Percentiles rank a stretch among this genome's conserved stretches.
Evolutionary conservation across 2,329 filamentous ascomycete species (phyloP).

Genomic region (Lojkania enalia): DNA sequence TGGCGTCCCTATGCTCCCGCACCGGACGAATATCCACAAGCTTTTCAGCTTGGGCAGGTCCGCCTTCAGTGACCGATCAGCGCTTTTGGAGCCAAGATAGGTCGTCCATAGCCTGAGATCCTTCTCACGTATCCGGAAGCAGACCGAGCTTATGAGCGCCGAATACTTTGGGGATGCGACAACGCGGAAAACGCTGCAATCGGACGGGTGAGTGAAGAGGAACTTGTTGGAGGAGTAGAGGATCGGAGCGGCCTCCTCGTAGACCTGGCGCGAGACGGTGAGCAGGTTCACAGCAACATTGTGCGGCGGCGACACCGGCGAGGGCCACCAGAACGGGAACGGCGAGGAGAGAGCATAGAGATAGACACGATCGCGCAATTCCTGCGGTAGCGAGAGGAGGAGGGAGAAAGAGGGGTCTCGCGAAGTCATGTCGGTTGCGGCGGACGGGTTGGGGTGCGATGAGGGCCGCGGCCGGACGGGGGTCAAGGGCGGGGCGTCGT

Average conservation of each 20-base stretch:
- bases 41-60: slow-evolving; percentile 43
- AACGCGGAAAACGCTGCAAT: slow-evolving; percentile 46
- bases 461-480: slow-evolving; percentile 31
- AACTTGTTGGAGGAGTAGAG: slow-evolving; percentile 44
- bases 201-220: slow-evolving; percentile 44
- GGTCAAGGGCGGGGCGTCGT: slow-evolving; percentile 31
- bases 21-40: slow-evolving; percentile 41
- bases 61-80: slow-evolving; percentile 32
- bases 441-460: slow-evolving; percentile 21
- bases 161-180: slow-evolving; percentile 32
- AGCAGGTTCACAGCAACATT: slow-evolving; percentile 33
- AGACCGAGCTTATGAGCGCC: slow-evolving; percentile 32
- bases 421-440: slow-evolving; percentile 8
- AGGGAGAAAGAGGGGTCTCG: slow-evolving; percentile 34
- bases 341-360: slow-evolving; percentile 33
- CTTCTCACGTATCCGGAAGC: slow-evolving; percentile 42
- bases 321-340: slow-evolving; percentile 41
- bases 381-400: slow-evolving; percentile 41
- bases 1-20: slow-evolving; percentile 25
- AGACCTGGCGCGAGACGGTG: slow-evolving; percentile 31
- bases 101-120: slow-evolving; percentile 43
- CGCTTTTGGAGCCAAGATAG: slow-evolving; percentile 38
- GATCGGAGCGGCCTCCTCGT: slow-evolving; percentile 38
- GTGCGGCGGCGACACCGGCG: slow-evolving; percentile 21
- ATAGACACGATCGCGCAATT: slow-evolving; percentile 44